Base-by-base conservation (phyloP, 805 yeast genomes). In the Brettanomyces naardenensis region DNA sequence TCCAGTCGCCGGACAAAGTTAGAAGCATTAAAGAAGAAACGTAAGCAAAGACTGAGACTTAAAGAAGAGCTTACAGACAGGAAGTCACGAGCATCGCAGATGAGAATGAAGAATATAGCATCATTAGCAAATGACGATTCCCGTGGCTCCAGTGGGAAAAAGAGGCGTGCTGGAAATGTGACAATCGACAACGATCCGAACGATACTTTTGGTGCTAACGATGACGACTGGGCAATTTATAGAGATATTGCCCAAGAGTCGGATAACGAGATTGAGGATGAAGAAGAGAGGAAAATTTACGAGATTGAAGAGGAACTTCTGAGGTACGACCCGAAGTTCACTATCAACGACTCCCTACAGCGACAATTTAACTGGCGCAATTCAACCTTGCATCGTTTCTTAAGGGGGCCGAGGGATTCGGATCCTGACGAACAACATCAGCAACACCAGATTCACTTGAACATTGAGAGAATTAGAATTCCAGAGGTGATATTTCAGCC, bases 401-500 rank as follows among this genome's bases (percentile, higher is more conserved):
- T 89, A 25, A 80, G 95, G 49, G 99, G 99, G 0, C 95, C 96
- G 23, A 73, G 87, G 35, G 88, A 84, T 31, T 87, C 75, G 56
- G 82, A 89, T 49, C 75, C 83, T 10, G 95, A 86, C 48, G 77
- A 83, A 38, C 71, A 77, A n/a, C 87, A 80, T 46, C 87, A 89
- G 48, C 81, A 80, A 44, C 95, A 89, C 59, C 97, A 92, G 62
- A 67, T 94, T 39, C 95, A 89, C 63, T 50, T 92, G 32, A 94
- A 90, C 56, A 70, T 90, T 30, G 99, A 92, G 61, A 71, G 98
- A 42, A 81, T 90, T 21, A 72, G 94, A 40, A 85, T 90, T 2
- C 97, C 97, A 0, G 99, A 92, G 59, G 80, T 89, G 2, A 54
- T 88, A 34, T 88, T 92, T 59, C 92, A 90, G 56, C 98, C 99